A percentile compares a stretch with the other conserved stretches of the same genome.
These are phyloP conservation scores for Pythium aphanidermatum DNA, from an alignment of 352 stramenopile species.

Conservation along the genomic window DNA sequence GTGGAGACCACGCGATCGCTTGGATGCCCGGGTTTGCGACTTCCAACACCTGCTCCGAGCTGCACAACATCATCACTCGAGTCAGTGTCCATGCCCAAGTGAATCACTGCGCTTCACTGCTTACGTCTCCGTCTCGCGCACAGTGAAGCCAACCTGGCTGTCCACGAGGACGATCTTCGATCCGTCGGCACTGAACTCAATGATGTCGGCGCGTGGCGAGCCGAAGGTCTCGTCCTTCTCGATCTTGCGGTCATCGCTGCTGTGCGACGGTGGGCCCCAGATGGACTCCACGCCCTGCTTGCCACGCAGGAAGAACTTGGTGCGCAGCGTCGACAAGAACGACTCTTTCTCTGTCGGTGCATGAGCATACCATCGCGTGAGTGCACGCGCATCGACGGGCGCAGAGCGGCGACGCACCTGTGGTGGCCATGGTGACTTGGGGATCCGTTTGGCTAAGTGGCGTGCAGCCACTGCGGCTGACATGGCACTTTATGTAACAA, in stretches of 20 bases:
- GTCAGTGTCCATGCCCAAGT: too few species aligned
- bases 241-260: slow-evolving; percentile 43
- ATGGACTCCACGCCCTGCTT: slow-evolving; percentile 71
- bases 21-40: slow-evolving; percentile 73
- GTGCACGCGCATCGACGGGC: background rate
- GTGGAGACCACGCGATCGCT: slow-evolving; percentile 72
- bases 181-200: slow-evolving; percentile 72
- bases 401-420: background rate
- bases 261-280: slow-evolving; percentile 58
- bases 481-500: too few species aligned
- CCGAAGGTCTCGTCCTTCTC: slow-evolving; percentile 46
- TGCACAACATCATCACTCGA: too few species aligned
- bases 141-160: slow-evolving; percentile 52
- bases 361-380: background rate
- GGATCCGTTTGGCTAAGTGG: background rate
- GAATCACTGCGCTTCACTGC: too few species aligned
- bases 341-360: slow-evolving; percentile 9
- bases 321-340: slow-evolving; percentile 31
- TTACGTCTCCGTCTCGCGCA: slow-evolving; percentile 61
- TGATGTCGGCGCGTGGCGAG: slow-evolving; percentile 42
- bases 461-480: slow-evolving; percentile 13
- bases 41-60: slow-evolving; percentile 44
- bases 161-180: slow-evolving; percentile 58
- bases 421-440: slow-evolving; percentile 5
- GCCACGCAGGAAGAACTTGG: slow-evolving; percentile 82